Evolutionary conservation across 2,329 filamentous ascomycete species (phyloP), one percentile per base, ranked within the genome.

Genomic region (Sphaerulina musiva): DNA sequence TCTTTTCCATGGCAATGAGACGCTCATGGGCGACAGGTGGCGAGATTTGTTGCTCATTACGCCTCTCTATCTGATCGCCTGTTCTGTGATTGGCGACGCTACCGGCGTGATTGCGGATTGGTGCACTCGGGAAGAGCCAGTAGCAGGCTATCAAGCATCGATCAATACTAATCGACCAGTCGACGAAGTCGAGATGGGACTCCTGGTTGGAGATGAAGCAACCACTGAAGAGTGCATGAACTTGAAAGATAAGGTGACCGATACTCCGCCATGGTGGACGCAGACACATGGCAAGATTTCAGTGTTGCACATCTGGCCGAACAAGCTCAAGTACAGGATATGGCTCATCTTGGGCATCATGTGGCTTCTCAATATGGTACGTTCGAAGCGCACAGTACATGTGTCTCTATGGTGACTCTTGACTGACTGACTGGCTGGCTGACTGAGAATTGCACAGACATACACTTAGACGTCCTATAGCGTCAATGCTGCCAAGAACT

Each of bases 41-140:
- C 55, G 66, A 14, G 74, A 78, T 57, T 58, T 71, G 4, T 56
- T 69, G 4, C 36, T 77, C 1, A 56, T 77, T 10, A 76, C 72
- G 1, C 62, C 66, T 0, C 53, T 74, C 2, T 76, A 79, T 54
- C 46, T 77, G 10, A 76, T 72, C 68, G 54, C 72, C 4, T 72
- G 73, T 51, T 70, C 70, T 64, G 61, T 62, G 3, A 69, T 72
- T 8, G 64, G 69, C 3, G 62, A 64, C 34, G 72, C 73, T 4
- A 75, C 72, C 2, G 65, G 65, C 41, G 64, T 57, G 3, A 48
- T 77, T 6, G 72, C 71, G 0, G 59, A 50, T 9, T 75, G 71
- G 71, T 67, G 76, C 46, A 58, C 74, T 11, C 38, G 51, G 41
- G 56, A 56, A 47, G 58, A 56, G 23, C 23, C 48, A 17, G 10